These are phyloP conservation scores for Brachypodium distachyon DNA, from an alignment of 202 grass and related monocot genomes.

Conservation along the genomic window DNA sequence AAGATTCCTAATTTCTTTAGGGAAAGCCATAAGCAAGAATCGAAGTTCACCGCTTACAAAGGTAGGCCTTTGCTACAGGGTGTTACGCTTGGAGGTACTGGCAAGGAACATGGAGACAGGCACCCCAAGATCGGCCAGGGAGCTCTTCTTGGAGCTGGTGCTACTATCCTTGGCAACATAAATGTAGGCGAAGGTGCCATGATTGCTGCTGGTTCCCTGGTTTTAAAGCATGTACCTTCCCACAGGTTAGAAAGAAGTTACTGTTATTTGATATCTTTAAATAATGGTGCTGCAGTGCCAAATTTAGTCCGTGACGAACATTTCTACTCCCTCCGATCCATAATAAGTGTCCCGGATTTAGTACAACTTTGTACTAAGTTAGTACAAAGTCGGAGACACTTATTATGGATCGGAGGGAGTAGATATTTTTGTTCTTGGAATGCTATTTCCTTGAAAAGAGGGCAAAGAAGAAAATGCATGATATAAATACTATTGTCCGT, in stretches of 20 bases:
- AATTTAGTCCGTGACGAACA: not conserved
- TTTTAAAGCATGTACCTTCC: slow-evolving; percentile 87
- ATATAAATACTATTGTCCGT: not conserved
- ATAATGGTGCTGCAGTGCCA: not conserved
- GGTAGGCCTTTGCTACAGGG: slow-evolving; percentile 38
- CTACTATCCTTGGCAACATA: slow-evolving; percentile 93
- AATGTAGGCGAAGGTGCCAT: slow-evolving; percentile 92
- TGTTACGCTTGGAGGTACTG: slow-evolving; percentile 95
- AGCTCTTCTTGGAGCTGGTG: slow-evolving; percentile 93
- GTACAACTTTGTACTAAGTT: too few relatives aligned
- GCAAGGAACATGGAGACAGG: slow-evolving; percentile 90
- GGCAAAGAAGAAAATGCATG: not conserved
- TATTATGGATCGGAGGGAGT: too few relatives aligned
- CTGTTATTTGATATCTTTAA: not conserved
- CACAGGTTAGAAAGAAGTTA: slow-evolving; percentile 63
- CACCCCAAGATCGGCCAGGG: slow-evolving; percentile 94
- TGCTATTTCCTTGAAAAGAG: not conserved
- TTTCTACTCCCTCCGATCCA: not conserved
- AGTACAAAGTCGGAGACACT: too few relatives aligned
- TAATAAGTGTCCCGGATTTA: too few relatives aligned
- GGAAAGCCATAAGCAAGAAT: not conserved
- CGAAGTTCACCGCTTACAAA: slow-evolving; percentile 9
- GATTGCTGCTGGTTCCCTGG: slow-evolving; percentile 91
- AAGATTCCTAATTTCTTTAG: slow-evolving; percentile 5
- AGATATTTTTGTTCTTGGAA: not conserved